Conservation (phyloP, 2,329 filamentous ascomycete species). For the Periglandula ipomoeae region DNA sequence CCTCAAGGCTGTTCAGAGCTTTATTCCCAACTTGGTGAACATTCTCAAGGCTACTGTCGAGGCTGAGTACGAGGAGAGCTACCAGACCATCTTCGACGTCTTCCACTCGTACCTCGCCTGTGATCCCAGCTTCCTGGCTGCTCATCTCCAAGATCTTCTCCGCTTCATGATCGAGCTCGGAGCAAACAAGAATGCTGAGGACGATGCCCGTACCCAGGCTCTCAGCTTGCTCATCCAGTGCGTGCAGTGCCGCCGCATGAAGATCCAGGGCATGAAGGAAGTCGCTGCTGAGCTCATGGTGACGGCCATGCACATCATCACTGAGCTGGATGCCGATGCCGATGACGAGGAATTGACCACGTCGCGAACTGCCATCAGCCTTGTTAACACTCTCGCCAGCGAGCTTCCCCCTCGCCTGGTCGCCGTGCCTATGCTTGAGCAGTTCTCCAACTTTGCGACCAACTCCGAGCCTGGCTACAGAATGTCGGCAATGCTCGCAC, state of each 20-base stretch:
- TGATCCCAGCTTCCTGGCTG: constrained; percentile 72
- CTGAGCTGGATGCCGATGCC: constrained; percentile 73
- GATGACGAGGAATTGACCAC: constrained; percentile 73
- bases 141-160: constrained; percentile 82
- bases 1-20: constrained; percentile 65
- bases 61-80: constrained; percentile 73
- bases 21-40: constrained; percentile 80
- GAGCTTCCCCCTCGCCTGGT: constrained; percentile 90
- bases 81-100: constrained; percentile 87
- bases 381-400: constrained; percentile 82
- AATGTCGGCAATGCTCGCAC: constrained; percentile 81
- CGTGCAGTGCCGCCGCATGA: constrained; percentile 86
- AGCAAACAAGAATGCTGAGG: constrained; percentile 65
- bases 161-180: constrained; percentile 90
- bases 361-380: constrained; percentile 71
- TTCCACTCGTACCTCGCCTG: constrained; percentile 93
- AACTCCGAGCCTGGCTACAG: constrained; percentile 68
- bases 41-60: constrained; percentile 80
- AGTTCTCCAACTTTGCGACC: constrained; percentile 72
- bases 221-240: constrained; percentile 90
- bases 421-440: constrained; percentile 81
- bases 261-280: constrained; percentile 79
- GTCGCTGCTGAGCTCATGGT: constrained; percentile 80
- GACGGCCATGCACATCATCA: constrained; percentile 81
- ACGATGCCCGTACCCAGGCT: constrained; percentile 82